A percentile compares a stretch with the other conserved stretches of the same genome.
These are phyloP conservation scores for Mortierella sp. DNA, from an alignment of 371 early-diverging fungal species.

Conservation along the genomic window DNA sequence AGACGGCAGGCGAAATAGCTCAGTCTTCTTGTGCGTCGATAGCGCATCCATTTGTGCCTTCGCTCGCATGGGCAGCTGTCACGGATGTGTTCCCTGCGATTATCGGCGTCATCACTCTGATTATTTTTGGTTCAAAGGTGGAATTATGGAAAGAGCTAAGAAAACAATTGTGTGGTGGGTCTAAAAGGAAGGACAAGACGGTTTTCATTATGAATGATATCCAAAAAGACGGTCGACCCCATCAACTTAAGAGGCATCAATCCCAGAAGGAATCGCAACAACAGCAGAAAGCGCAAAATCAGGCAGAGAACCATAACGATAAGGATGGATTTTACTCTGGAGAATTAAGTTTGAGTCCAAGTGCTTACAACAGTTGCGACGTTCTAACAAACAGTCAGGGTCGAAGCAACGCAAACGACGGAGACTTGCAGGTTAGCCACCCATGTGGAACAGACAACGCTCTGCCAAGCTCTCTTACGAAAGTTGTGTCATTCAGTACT, in stretches of 20 bases:
- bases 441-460: not conserved
- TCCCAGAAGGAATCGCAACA: not conserved
- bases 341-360: not conserved
- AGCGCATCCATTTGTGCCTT: constrained; percentile 27
- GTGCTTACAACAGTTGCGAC: constrained; percentile 16
- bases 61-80: constrained; percentile 32
- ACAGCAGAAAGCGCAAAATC: not conserved
- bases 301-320: not conserved
- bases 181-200: not conserved
- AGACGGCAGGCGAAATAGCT: constrained; percentile 22
- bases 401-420: not conserved
- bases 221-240: constrained; percentile 9
- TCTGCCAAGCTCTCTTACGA: not conserved
- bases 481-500: not conserved
- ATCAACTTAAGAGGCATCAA: not conserved
- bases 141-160: constrained; percentile 47
- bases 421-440: too few relatives aligned
- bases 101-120: constrained; percentile 21
- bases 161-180: constrained; percentile 2
- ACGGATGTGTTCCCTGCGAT: constrained; percentile 30
- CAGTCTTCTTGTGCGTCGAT: constrained; percentile 29
- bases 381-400: constrained; percentile 4
- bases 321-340: constrained; percentile 19
- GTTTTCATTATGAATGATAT: constrained; percentile 17
- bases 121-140: constrained; percentile 44